Evolutionary conservation across 306 rosid species (phyloP).

Genomic region (Cicer judaicum): DNA sequence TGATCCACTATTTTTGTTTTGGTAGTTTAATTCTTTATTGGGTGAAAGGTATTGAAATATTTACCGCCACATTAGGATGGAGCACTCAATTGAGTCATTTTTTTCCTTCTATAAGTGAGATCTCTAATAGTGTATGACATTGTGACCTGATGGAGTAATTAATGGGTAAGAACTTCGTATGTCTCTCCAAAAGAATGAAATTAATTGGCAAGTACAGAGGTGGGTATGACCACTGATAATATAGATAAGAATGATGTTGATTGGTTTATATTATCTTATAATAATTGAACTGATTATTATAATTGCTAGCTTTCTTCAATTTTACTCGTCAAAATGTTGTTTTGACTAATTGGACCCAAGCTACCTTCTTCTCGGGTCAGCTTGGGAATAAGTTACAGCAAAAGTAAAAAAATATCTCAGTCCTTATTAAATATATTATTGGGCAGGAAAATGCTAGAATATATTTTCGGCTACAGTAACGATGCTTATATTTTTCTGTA

Average conservation of each 20-base stretch:
- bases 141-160: conserved; percentile 9
- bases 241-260: conserved; percentile 49
- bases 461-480: not conserved
- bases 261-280: conserved; percentile 52
- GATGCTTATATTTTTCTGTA: not conserved
- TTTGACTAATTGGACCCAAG: conserved; percentile 53
- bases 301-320: conserved; percentile 47
- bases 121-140: not conserved
- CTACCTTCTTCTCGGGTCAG: not conserved
- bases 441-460: conserved; percentile 44
- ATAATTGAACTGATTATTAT: too few species aligned
- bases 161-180: not conserved
- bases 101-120: not conserved
- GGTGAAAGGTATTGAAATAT: conserved; percentile 31
- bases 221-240: conserved; percentile 50
- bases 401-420: not conserved
- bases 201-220: conserved; percentile 43
- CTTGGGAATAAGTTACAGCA: conserved; percentile 28
- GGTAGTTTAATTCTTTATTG: conserved; percentile 39
- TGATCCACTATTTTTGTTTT: not conserved
- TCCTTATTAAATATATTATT: conserved; percentile 38
- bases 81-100: not conserved
- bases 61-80: not conserved
- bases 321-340: conserved; percentile 51
- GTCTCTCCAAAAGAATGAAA: conserved; percentile 36